Evolutionary conservation across 805 yeast species (phyloP).

Genomic region (Metschnikowia proteae): DNA sequence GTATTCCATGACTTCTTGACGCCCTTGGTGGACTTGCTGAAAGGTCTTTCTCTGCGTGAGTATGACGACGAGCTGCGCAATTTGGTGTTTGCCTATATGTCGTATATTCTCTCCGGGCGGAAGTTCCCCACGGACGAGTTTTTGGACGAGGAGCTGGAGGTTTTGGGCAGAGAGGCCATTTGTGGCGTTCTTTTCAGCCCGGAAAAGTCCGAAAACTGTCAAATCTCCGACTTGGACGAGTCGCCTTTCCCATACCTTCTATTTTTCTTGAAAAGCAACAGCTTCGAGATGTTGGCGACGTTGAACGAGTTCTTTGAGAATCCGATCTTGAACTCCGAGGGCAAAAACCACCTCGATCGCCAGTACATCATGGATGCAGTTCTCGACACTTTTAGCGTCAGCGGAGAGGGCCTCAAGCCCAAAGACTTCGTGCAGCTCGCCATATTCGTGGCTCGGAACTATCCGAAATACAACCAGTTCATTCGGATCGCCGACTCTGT

Average conservation of each 20-base stretch:
- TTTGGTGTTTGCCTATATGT: slow-evolving; percentile 52
- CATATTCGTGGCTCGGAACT: slow-evolving; percentile 73
- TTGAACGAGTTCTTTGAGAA: slow-evolving; percentile 86
- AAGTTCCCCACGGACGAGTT: slow-evolving; percentile 70
- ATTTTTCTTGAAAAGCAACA: slow-evolving; percentile 50
- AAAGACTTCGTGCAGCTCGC: slow-evolving; percentile 41
- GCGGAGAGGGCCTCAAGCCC: slow-evolving; percentile 20
- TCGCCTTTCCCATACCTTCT: slow-evolving; percentile 62
- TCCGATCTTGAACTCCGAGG: slow-evolving; percentile 62
- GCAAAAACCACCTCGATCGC: slow-evolving; percentile 48
- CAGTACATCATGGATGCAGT: slow-evolving; percentile 77
- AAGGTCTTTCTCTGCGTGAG: slow-evolving; percentile 9
- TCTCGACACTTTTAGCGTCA: slow-evolving; percentile 50
- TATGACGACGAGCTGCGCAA: slow-evolving; percentile 5
- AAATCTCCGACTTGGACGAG: not conserved
- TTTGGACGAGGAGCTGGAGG: slow-evolving; percentile 29
- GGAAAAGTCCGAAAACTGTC: not conserved
- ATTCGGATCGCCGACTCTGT: slow-evolving; percentile 63
- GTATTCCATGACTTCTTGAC: slow-evolving; percentile 66
- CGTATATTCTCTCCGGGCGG: slow-evolving; percentile 70
- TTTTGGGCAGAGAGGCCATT: slow-evolving; percentile 8
- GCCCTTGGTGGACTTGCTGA: slow-evolving; percentile 60
- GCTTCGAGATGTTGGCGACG: slow-evolving; percentile 59
- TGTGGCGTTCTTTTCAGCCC: slow-evolving; percentile 39
- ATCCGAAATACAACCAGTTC: slow-evolving; percentile 83